Evolutionary conservation across 495 filamentous ascomycete genomes (phyloP), one percentile per base, ranked within the genome.

Genomic region (Aspergillus steynii): DNA sequence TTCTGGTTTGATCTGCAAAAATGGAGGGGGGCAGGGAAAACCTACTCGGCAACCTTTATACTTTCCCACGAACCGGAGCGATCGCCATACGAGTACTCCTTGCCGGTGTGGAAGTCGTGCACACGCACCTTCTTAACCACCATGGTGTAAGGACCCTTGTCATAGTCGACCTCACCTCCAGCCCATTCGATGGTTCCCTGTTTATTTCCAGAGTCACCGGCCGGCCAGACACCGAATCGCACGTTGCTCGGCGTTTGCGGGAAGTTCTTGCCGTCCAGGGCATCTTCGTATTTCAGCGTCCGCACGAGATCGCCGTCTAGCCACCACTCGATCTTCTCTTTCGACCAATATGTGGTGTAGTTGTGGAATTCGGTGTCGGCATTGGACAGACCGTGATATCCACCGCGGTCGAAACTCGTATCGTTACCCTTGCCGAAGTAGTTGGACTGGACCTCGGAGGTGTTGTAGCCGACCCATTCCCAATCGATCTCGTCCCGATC

Each of bases 401-500:
- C 82, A 20, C 87, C 93, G 50, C 91, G 90, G 71, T 90, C 84
- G 66, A 88, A 93, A 9, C 83, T 81, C 1, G 88, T 90, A 28
- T 69, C 64, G 56, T 90, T 86, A 14, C 94, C 95, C 78, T 97
- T 96, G 71, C 91, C 89, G 70, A 94, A 99, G 79, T 93, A 99
- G 77, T 99, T 97, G 70, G 86, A 89, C 75, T 97, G 90, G 14
- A 96, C 89, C 55, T 87, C 72, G 54, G 66, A 81, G 56, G 79
- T 75, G 59, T 83, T 78, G 29, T 72, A 80, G 51, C 83, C 84
- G 53, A 81, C 70, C 80, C 85, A 83, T 67, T 88, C 86, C 83
- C 92, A 92, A 73, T 97, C 95, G 68, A 99, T 92, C 75, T 99
- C 95, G 73, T 99, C 95, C 12, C 96, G 84, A 62, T 88, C 85